Base-by-base conservation (phyloP, 768 basidiomycete genomes). In the Hypholoma sublateritium region DNA sequence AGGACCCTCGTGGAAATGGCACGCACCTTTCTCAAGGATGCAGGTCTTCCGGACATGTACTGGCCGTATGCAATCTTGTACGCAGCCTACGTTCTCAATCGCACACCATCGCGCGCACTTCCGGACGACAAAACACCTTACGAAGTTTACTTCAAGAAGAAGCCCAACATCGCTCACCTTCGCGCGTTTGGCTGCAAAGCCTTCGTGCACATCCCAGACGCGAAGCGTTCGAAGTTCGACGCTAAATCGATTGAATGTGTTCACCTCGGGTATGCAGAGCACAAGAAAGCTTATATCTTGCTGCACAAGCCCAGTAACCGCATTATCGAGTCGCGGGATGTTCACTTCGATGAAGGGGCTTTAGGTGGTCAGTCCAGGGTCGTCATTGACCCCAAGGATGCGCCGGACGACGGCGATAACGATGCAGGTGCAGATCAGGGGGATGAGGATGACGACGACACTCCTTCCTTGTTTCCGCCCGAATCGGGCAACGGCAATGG, bases 31-130 rank as follows among this genome's bases (percentile, higher is more conserved):
- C 57, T 75, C 1, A 53, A 66, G 37, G 61, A 53, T 16, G 37
- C 57, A 17, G 45, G 47, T 24, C 60, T 64, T 5, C 60, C 62
- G 16, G 49, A 50, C 25, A 47, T 35, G 22, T 69, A 76, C 1
- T 79, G 75, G 76, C 69, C 65, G 1, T 65, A 74, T n/a, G 74
- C 73, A 1, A 52, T 72, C 2, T 39, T 39, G 1, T 62, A 76
- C 48, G 67, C 65, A 0, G 59, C 65, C 0, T 76, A 70, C 59
- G 16, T 77, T 7, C 63, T 68, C 50, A 78, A 78, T 59, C 53
- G 67, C 8, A 64, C 69, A 1, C 62, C 68, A 12, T 70, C 69
- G 4, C 50, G 58, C 8, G 57, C 61, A 0, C 50, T 72, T 8
- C 17, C 50, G 1, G 59, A 64, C 1, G 55, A 66, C 21, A 61